Base-by-base conservation (phyloP, 2,329 filamentous ascomycete species). In the Pseudocercospora cruenta region DNA sequence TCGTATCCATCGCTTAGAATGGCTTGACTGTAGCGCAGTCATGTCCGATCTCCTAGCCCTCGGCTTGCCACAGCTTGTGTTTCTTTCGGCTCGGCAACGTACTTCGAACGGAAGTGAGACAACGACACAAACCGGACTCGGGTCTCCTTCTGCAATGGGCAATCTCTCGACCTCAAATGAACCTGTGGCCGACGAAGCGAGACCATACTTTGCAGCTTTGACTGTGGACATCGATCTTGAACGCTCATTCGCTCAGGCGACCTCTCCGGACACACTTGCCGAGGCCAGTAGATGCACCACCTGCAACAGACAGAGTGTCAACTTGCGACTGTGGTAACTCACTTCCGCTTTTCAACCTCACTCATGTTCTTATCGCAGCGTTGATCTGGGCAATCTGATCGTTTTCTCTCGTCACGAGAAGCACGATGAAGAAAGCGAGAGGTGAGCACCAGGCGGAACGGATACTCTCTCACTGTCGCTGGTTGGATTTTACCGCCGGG, bases 91-190 rank as follows among this genome's bases (percentile, higher is more conserved):
- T 51, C 47, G 24, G 47, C 24, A 51, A 26, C 4, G 24, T 55
- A 33, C 51, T 31, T 55, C 51, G 12, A 31, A 55, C 55, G n/a
- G 55, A 39, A 10, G 55, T 58, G 55, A 58, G 28, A 58, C 55
- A 24, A 6, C 26, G n/a, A 33, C 55, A 43, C 28, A 10, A 10
- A 43, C 28, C 14, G 24, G n/a, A 43, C 33, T 58, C 55, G 55
- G 55, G 10, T 14, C n/a, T 58, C 28, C 5, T 19, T 31, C 55
- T 21, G 3, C n/a, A 24, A 58, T 3, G 3, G 55, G 55, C 43
- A 43, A 24, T 22, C 22, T 24, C 31, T 43, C 28, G 31, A 58
- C 55, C 55, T 16, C 55, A 43, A 39, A 36, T n/a, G 55, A 43
- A 10, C 16, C 3, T 31, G n/a, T 31, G 14, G 31, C 31, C 55